Evolutionary conservation across 495 filamentous ascomycete species (phyloP).

Genomic region (Xanthoparmelia taractica): DNA sequence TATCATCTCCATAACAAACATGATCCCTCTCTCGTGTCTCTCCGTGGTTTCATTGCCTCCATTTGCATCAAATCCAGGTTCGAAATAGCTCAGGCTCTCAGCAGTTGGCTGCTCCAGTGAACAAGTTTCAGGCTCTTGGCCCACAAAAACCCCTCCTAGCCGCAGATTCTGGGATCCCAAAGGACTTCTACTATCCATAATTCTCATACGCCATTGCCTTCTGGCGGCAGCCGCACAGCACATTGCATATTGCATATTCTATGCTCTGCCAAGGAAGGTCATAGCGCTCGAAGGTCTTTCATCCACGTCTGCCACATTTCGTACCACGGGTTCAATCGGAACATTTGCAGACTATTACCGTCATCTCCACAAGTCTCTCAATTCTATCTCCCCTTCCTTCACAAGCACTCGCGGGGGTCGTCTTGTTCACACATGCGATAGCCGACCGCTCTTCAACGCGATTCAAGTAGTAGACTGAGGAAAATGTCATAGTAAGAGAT

Average conservation of each 20-base stretch:
- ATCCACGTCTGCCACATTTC: too few relatives aligned
- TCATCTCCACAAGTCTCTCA: background rate
- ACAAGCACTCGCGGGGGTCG: background rate
- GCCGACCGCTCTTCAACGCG: background rate
- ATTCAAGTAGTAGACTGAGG: background rate
- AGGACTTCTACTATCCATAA: too few relatives aligned
- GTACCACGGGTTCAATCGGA: background rate
- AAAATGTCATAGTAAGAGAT: background rate
- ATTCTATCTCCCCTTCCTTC: background rate
- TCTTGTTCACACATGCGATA: background rate
- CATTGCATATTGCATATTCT: too few relatives aligned
- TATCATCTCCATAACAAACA: background rate
- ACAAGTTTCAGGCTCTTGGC: too few relatives aligned
- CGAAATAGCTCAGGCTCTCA: background rate
- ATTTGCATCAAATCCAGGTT: background rate
- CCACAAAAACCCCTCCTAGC: too few relatives aligned
- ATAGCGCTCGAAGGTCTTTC: background rate
- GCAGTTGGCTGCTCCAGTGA: too few relatives aligned
- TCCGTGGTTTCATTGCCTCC: too few relatives aligned
- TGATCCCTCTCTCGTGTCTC: background rate
- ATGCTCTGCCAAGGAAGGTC: background rate
- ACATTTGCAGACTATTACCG: background rate
- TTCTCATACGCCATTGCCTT: background rate
- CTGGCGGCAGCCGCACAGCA: too few relatives aligned
- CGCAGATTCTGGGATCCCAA: too few relatives aligned